phyloP scores from a whole-genome alignment of 768 basidiomycete genomes.

The Lactarius sp. region DNA sequence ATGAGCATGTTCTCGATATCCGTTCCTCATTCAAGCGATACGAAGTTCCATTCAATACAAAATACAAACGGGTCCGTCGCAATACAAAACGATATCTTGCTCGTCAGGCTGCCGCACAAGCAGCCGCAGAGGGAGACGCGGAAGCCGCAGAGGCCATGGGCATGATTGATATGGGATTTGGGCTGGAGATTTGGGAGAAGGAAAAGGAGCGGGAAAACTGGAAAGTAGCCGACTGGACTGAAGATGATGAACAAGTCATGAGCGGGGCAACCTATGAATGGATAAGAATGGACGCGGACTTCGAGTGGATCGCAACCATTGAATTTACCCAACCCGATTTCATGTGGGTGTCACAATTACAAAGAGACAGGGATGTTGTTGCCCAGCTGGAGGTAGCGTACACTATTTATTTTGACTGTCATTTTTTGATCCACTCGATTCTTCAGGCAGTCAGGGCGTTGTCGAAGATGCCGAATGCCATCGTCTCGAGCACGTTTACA shows the following conservation, averaged over 20 bases:
- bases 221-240: slow-evolving; percentile 98
- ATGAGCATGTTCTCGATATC: slow-evolving; percentile 96
- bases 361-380: slow-evolving; percentile 92
- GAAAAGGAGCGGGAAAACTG: slow-evolving; percentile 88
- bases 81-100: slow-evolving; percentile 96
- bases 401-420: slow-evolving; percentile 7
- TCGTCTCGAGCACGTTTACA: slow-evolving; percentile 87
- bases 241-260: slow-evolving; percentile 92
- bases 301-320: slow-evolving; percentile 95
- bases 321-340: slow-evolving; percentile 95
- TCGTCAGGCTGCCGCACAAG: slow-evolving; percentile 87
- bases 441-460: slow-evolving; percentile 85
- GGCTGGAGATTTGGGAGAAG: slow-evolving; percentile 93
- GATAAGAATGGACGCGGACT: slow-evolving; percentile 98
- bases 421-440: slow-evolving; percentile 17
- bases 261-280: slow-evolving; percentile 97
- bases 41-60: slow-evolving; percentile 97
- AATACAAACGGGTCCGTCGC: slow-evolving; percentile 92
- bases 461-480: slow-evolving; percentile 71
- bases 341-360: slow-evolving; percentile 97
- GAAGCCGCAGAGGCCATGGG: slow-evolving; percentile 93
- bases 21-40: slow-evolving; percentile 84
- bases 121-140: slow-evolving; percentile 85
- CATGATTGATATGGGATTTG: slow-evolving; percentile 92
- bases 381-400: slow-evolving; percentile 84